A percentile compares a stretch with the other conserved stretches of the same genome.
Conservation (phyloP, 768 basidiomycete genomes). For the Kockovaella imperatae region DNA sequence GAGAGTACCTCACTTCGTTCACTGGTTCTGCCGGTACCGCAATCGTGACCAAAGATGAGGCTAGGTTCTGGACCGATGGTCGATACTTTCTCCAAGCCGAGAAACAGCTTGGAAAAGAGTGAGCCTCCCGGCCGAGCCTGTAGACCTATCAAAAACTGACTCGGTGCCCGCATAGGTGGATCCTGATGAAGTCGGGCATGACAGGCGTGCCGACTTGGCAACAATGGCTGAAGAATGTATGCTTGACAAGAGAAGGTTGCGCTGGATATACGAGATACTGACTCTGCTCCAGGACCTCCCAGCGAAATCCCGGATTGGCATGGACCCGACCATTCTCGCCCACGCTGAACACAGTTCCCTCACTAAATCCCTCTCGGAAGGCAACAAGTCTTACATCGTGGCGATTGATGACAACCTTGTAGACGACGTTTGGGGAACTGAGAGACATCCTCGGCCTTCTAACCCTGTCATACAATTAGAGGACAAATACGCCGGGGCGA, state of each 20-base stretch:
- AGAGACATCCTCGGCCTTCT: slow-evolving; percentile 61
- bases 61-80: slow-evolving; percentile 88
- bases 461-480: slow-evolving; percentile 63
- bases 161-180: slow-evolving; percentile 65
- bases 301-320: slow-evolving; percentile 16
- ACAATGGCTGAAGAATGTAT: slow-evolving; percentile 20
- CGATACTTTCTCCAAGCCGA: slow-evolving; percentile 89
- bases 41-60: slow-evolving; percentile 61
- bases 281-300: slow-evolving; percentile 8
- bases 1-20: slow-evolving; percentile 87
- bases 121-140: slow-evolving; percentile 37
- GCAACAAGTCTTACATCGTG: slow-evolving; percentile 55
- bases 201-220: slow-evolving; percentile 51
- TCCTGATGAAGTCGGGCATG: slow-evolving; percentile 81
- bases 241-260: background rate
- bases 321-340: slow-evolving; percentile 13
- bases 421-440: slow-evolving; percentile 35
- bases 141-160: background rate
- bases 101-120: slow-evolving; percentile 63
- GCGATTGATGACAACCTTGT: slow-evolving; percentile 64
- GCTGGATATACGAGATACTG: too few relatives aligned
- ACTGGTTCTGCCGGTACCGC: slow-evolving; percentile 91
- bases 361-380: slow-evolving; percentile 51
- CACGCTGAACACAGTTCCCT: slow-evolving; percentile 55
- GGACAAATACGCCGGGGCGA: slow-evolving; percentile 63